Evolutionary conservation across 495 filamentous ascomycete species (phyloP).

Genomic region (Halenospora varia): DNA sequence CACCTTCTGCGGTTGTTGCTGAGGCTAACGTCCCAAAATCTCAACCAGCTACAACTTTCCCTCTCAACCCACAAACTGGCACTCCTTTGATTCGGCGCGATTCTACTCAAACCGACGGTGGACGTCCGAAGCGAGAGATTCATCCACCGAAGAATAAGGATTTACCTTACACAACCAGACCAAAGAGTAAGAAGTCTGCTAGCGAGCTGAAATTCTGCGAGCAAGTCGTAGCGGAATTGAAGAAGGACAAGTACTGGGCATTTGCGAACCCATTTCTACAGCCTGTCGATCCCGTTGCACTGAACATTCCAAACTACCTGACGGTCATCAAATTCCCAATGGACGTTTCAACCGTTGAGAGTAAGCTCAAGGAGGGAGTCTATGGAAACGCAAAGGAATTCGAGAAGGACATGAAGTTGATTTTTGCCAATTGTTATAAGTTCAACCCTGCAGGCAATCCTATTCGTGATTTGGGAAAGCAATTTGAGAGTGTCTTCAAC

Average conservation of each 20-base stretch:
- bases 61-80: constrained; percentile 69
- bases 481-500: constrained; percentile 69
- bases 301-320: constrained; percentile 92
- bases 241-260: constrained; percentile 63
- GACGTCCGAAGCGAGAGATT: constrained; percentile 88
- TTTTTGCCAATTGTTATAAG: constrained; percentile 84
- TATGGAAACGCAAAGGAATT: constrained; percentile 85
- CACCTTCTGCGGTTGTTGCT: constrained; percentile 41
- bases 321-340: constrained; percentile 94
- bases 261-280: constrained; percentile 67
- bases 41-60: constrained; percentile 60
- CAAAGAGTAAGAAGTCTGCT: constrained; percentile 87
- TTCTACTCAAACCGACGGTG: constrained; percentile 66
- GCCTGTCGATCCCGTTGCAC: constrained; percentile 88
- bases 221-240: constrained; percentile 70
- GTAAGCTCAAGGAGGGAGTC: constrained; percentile 73
- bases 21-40: constrained; percentile 23
- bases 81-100: constrained; percentile 92
- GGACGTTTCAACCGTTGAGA: constrained; percentile 76
- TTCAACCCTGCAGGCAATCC: constrained; percentile 84
- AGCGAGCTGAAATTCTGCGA: constrained; percentile 90
- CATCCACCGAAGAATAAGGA: constrained; percentile 86
- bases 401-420: constrained; percentile 72
- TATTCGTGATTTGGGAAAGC: constrained; percentile 64
- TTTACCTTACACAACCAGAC: constrained; percentile 73